Base-by-base conservation (phyloP, 179 eudicot species). In the Silene noctiflora region DNA sequence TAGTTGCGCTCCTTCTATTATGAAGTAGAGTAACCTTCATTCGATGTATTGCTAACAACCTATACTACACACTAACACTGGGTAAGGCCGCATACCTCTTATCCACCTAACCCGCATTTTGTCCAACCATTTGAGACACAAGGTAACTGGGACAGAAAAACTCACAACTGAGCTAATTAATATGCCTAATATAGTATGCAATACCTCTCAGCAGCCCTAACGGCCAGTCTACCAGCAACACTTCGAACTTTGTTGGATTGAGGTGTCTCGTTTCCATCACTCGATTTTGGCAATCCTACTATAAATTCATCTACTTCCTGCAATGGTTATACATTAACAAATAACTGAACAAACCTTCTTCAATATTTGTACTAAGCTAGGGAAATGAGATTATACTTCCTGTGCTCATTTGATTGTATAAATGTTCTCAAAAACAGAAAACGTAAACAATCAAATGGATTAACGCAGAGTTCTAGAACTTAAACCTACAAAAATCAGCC, bases 261-360 rank as follows among this genome's bases (percentile, higher is more conserved):
- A 64, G 89, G 83, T 0, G 98, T 91, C 84, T 93, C 97, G 73
- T 80, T 85, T 48, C 96, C 94, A 74, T 88, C 95, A 74, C 77
- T 76, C n/a, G 97, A 88, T 65, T 51, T 86, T 0, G 98, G 98
- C 80, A 93, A 82, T 68, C 98, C 98, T 39, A 93, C 83, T 83
- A 93, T 88, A 51, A 93, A 87, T 81, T 93, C 98, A 86, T 93
- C 98, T 71, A 85, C 98, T 76, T 93, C 98, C 98, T 93, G 79
- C 60, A 84, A n/a, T 33, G n/a, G 0, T 27, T 1, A 71, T 17
- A 71, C 19, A 67, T 7, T 29, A 0, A 66, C 10, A 13, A 67
- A 17, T n/a, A 27, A 35, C 3, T 0, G 17, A 3, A 65, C 5
- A 65, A 29, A 1, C 69, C 17, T 29, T 11, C 7, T 27, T 21